Base-by-base conservation (phyloP, 2,329 filamentous ascomycete genomes). In the Colletotrichum spinosum region DNA sequence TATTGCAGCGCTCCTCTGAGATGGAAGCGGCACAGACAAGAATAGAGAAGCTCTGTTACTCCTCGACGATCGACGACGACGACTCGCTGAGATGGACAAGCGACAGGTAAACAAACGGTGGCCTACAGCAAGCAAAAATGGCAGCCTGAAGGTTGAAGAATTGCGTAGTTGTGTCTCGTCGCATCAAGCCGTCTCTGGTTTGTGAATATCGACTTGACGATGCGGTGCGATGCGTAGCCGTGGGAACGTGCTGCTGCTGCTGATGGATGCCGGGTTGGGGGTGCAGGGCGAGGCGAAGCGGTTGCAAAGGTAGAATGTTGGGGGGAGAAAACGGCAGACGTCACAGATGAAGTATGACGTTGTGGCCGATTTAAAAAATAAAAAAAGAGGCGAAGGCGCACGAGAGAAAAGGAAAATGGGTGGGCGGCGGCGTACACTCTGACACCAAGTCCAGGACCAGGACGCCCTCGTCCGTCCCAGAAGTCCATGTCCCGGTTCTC, bases 301-400 rank as follows among this genome's bases (percentile, higher is more conserved):
- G 11, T n/a, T 33, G 44, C 25, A 62, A 56, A 57, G 57, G 34
- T 49, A 55, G 49, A 55, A 46, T 61, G 59, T 67, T 67, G 54
- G 60, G 65, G 48, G 35, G 55, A 33, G 51, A 50, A 72, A 74
- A 80, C 67, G 67, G 67, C 67, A 81, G 79, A 81, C 79, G 79
- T 81, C 79, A 81, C 79, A 80, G 79, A 52, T 60, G 53, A 68
- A 68, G 67, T 69, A 81, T 81, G 79, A 81, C 79, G 79, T 81
- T 81, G 78, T 73, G 71, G 72, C 71, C 74, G 70, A 75, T 60
- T 69, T 60, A 56, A 52, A 60, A 60, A 65, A 65, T 69, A 58
- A 53, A 62, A 52, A 60, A 60, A 65, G 62, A 53, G 46, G 49
- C 66, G 68, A 69, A 67, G 66, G 67, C 60, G 69, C 67, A 67